These are phyloP conservation scores for Geranium incanum DNA, from an alignment of 441 rosid genomes.

Conservation along the genomic window DNA sequence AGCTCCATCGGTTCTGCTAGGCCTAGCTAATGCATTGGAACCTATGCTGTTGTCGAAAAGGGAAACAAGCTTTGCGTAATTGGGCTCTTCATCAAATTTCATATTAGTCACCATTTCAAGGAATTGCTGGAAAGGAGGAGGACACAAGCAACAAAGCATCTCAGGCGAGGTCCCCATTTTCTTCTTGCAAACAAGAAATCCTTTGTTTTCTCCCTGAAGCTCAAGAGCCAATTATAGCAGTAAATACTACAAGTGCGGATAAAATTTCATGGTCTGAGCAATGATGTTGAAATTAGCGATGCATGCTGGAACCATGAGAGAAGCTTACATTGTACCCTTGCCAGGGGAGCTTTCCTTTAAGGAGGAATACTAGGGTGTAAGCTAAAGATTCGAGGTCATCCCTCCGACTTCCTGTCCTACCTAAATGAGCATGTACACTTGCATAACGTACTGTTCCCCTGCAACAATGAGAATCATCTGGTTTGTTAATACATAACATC, in stretches of 20 bases:
- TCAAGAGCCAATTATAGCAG: neutral
- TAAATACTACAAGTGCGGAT: conserved; percentile 1
- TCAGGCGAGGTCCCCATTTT: conserved; percentile 67
- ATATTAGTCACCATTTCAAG: conserved; percentile 47
- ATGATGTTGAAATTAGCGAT: conserved; percentile 8
- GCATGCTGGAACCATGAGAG: neutral
- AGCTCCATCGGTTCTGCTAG: conserved; percentile 47
- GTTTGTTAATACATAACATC: neutral
- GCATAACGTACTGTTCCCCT: conserved; percentile 93
- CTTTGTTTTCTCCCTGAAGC: conserved; percentile 75
- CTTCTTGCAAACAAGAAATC: conserved; percentile 85
- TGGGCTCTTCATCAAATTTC: conserved; percentile 60
- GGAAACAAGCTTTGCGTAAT: conserved; percentile 44
- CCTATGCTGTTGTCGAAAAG: conserved; percentile 41
- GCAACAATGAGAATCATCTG: conserved; percentile 18
- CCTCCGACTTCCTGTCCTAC: conserved; percentile 80
- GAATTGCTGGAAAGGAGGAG: conserved; percentile 45
- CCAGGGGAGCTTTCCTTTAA: conserved; percentile 83
- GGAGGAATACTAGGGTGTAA: conserved; percentile 71
- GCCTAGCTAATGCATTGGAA: conserved; percentile 31
- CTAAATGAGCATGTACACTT: conserved; percentile 87
- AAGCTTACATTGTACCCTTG: conserved; percentile 72
- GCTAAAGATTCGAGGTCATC: conserved; percentile 92
- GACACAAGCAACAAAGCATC: conserved; percentile 47
- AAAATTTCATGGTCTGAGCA: conserved; percentile 12